Conservation (phyloP, 2,329 filamentous ascomycete genomes). For the Sphaerostilbella broomeana region DNA sequence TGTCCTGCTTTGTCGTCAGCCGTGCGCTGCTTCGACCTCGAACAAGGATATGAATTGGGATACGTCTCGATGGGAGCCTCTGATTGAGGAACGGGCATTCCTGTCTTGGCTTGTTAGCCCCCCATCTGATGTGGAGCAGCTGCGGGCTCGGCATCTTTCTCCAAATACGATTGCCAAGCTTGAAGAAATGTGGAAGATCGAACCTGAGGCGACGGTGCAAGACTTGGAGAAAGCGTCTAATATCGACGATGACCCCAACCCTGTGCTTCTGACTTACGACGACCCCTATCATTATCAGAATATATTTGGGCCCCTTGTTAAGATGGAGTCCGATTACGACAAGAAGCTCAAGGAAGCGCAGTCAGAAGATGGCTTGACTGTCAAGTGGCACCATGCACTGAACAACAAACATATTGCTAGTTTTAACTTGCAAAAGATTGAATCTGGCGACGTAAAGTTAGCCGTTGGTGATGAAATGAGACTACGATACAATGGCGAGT, state of each 20-base stretch:
- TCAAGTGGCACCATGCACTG: conserved; percentile 89
- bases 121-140: conserved; percentile 89
- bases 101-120: conserved; percentile 85
- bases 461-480: conserved; percentile 99
- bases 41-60: conserved; percentile 99
- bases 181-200: conserved; percentile 98
- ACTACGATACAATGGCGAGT: conserved; percentile 88
- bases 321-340: conserved; percentile 98
- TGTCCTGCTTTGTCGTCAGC: conserved; percentile 90
- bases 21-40: conserved; percentile 88
- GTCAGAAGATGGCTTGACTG: conserved; percentile 88
- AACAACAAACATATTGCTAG: conserved; percentile 97
- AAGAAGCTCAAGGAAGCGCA: conserved; percentile 98
- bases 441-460: conserved; percentile 94
- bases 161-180: conserved; percentile 93
- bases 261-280: conserved; percentile 88
- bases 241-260: conserved; percentile 90
- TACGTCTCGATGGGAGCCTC: conserved; percentile 91
- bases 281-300: conserved; percentile 99
- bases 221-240: conserved; percentile 88
- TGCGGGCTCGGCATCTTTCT: conserved; percentile 86
- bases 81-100: conserved; percentile 96
- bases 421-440: conserved; percentile 93
- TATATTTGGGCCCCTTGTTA: conserved; percentile 94
- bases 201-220: conserved; percentile 77